phyloP scores from a whole-genome alignment of 495 filamentous ascomycete genomes.

The Clohesyomyces aquaticus region DNA sequence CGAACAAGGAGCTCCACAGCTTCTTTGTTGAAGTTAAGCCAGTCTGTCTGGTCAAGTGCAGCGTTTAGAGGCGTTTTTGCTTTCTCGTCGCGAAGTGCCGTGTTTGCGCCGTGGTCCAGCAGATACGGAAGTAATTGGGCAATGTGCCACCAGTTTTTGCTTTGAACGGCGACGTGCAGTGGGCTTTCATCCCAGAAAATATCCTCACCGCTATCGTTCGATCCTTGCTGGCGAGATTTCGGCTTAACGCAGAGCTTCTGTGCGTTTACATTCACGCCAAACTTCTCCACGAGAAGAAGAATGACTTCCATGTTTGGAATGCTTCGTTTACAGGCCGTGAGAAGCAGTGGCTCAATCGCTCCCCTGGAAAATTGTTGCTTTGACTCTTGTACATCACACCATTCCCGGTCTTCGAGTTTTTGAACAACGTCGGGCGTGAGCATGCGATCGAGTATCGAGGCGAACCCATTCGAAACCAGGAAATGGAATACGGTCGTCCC shows the following conservation, averaged over 20 bases:
- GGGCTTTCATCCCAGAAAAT: conserved; percentile 37
- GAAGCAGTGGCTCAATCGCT: conserved; percentile 22
- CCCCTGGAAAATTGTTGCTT: not conserved
- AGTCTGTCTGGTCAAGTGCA: conserved; percentile 38
- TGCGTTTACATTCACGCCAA: conserved; percentile 46
- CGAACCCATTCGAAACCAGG: not conserved
- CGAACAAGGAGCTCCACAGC: conserved; percentile 45
- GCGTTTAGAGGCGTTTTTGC: conserved; percentile 51
- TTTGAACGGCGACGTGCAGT: conserved; percentile 48
- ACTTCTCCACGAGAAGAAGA: conserved; percentile 50
- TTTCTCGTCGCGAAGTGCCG: conserved; percentile 44
- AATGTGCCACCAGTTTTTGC: conserved; percentile 52
- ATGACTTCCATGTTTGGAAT: conserved; percentile 53
- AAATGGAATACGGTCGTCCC: not conserved
- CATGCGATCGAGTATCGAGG: not conserved
- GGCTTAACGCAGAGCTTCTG: not conserved
- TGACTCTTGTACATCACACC: not conserved
- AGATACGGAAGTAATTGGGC: conserved; percentile 52
- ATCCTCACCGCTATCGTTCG: not conserved
- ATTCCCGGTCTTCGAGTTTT: not conserved
- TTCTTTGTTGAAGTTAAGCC: conserved; percentile 25
- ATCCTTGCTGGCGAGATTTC: not conserved
- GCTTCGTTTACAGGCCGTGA: conserved; percentile 42
- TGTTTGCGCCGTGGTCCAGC: conserved; percentile 49
- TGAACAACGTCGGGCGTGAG: not conserved